These are phyloP conservation scores for Helotiales sp. DNA, from an alignment of 2,329 filamentous ascomycete species.

Conservation along the genomic window DNA sequence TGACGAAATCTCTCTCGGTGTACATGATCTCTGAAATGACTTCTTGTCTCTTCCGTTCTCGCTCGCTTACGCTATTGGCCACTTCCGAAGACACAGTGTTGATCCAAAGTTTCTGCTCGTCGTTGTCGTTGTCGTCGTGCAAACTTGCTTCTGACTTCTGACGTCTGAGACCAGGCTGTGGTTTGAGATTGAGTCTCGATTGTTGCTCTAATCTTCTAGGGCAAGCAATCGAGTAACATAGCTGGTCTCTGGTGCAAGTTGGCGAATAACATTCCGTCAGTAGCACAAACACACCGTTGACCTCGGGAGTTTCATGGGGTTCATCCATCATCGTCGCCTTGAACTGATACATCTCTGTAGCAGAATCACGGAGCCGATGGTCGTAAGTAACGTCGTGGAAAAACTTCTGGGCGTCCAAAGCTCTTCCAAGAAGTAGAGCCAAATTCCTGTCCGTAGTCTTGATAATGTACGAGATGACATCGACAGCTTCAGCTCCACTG, in stretches of 20 bases:
- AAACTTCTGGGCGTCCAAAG: conserved; percentile 95
- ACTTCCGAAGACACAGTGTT: conserved; percentile 96
- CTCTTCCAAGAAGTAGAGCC: conserved; percentile 84
- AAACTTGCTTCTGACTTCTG: conserved; percentile 69
- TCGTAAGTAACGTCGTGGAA: conserved; percentile 99
- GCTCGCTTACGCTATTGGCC: conserved; percentile 83
- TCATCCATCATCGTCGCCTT: conserved; percentile 88
- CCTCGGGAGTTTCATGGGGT: conserved; percentile 66
- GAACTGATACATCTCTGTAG: conserved; percentile 95
- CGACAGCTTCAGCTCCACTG: conserved; percentile 91
- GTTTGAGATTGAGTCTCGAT: conserved; percentile 88
- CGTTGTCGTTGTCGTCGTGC: conserved; percentile 85
- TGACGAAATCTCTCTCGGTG: conserved; percentile 97
- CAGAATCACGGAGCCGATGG: conserved; percentile 90
- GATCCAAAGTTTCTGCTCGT: conserved; percentile 99
- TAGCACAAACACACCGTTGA: conserved; percentile 95
- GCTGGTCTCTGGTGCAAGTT: conserved; percentile 89
- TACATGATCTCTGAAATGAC: conserved; percentile 99
- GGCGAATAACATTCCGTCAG: conserved; percentile 97
- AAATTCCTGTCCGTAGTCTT: conserved; percentile 95
- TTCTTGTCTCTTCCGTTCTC: conserved; percentile 96
- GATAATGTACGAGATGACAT: conserved; percentile 94
- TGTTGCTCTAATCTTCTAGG: conserved; percentile 92
- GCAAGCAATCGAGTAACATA: conserved; percentile 98
- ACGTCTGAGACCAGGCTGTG: conserved; percentile 74